Conservation (phyloP, 306 rosid species). For the Fragaria ananassa region DNA sequence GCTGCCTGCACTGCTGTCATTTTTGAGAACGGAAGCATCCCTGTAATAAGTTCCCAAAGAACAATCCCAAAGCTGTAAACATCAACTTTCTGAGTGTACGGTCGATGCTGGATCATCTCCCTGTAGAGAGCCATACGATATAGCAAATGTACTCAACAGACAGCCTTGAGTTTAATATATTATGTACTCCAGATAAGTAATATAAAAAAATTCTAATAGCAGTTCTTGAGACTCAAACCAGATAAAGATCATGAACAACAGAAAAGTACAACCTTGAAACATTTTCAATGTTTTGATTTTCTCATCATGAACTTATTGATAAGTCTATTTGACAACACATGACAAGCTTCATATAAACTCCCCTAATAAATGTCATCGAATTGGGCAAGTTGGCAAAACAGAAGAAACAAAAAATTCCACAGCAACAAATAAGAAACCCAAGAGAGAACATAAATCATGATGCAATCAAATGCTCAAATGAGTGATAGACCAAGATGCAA, state of each 20-base stretch:
- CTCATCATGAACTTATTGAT: not conserved
- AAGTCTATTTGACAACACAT: not conserved
- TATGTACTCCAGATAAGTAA: too few relatives aligned
- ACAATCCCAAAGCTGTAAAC: conserved; percentile 96
- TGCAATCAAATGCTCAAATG: not conserved
- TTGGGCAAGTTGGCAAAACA: not conserved
- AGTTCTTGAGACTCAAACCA: too few relatives aligned
- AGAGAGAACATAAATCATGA: not conserved
- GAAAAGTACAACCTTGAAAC: too few relatives aligned
- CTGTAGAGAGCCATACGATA: conserved; percentile 43
- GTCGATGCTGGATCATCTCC: conserved; percentile 99
- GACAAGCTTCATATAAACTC: not conserved
- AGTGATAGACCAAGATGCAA: not conserved
- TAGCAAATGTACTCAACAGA: not conserved
- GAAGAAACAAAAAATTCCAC: not conserved
- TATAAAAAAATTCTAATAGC: too few relatives aligned
- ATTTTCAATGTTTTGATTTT: too few relatives aligned
- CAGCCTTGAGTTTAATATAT: too few relatives aligned
- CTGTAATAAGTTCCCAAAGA: conserved; percentile 97
- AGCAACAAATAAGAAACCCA: not conserved
- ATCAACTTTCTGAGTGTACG: conserved; percentile 94
- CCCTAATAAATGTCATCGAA: not conserved
- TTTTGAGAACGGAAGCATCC: conserved; percentile 96
- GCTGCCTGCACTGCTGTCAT: conserved; percentile 99
- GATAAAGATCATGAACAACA: too few relatives aligned